A percentile compares a stretch with the other conserved stretches of the same genome.
Evolutionary conservation across 2,329 filamentous ascomycete species (phyloP).

Genomic region (Fusarium heterosporum): DNA sequence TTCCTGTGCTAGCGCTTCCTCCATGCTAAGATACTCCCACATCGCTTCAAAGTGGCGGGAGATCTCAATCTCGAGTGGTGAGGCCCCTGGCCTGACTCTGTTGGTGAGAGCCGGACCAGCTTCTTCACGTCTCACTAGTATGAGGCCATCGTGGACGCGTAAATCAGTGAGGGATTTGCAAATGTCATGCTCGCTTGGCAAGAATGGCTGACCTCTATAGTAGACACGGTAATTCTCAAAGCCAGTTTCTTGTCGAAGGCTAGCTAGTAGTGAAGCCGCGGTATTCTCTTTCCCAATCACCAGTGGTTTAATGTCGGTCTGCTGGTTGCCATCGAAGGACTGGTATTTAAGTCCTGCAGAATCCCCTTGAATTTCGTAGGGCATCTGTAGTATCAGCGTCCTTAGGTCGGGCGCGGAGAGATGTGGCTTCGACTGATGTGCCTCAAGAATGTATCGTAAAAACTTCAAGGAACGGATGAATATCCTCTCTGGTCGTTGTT

Average conservation of each 20-base stretch:
- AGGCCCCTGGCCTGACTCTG: constrained; percentile 63
- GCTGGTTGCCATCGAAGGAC: constrained; percentile 71
- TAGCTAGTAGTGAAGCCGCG: constrained; percentile 74
- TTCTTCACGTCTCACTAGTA: constrained; percentile 73
- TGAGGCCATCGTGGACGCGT: constrained; percentile 71
- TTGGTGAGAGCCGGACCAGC: constrained; percentile 57
- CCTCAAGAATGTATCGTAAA: constrained; percentile 73
- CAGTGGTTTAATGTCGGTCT: constrained; percentile 71
- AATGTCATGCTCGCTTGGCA: constrained; percentile 69
- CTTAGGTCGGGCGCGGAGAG: constrained; percentile 70
- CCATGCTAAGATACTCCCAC: constrained; percentile 82
- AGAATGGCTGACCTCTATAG: constrained; percentile 73
- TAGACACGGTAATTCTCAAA: constrained; percentile 82
- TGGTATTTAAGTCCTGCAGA: constrained; percentile 78
- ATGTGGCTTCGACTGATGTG: constrained; percentile 70
- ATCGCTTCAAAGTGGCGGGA: constrained; percentile 85
- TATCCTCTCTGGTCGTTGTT: constrained; percentile 65
- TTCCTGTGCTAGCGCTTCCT: constrained; percentile 75
- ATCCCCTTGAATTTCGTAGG: constrained; percentile 69
- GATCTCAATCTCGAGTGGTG: constrained; percentile 80
- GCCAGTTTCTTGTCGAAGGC: constrained; percentile 74
- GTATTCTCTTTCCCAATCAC: constrained; percentile 78
- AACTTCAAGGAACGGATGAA: constrained; percentile 78
- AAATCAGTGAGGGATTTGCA: constrained; percentile 75
- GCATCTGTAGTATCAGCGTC: constrained; percentile 63